Evolutionary conservation across 805 yeast species (phyloP).

Genomic region (Debaryomyces maramus): DNA sequence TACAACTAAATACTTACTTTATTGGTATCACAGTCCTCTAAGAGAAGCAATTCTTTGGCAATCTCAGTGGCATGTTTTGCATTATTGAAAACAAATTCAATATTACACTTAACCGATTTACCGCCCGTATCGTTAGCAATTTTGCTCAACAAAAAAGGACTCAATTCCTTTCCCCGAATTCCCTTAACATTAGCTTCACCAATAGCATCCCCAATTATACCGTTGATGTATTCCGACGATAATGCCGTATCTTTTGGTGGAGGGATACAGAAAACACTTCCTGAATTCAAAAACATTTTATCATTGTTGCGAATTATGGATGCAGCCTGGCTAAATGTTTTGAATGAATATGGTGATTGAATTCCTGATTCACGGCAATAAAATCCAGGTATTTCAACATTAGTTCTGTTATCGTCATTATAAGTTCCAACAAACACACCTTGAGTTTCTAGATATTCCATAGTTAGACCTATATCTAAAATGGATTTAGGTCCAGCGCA

Average conservation of each 20-base stretch:
- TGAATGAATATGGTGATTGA: slow-evolving; percentile 64
- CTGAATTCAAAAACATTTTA: slow-evolving; percentile 56
- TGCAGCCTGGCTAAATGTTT: slow-evolving; percentile 61
- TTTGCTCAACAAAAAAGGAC: slow-evolving; percentile 71
- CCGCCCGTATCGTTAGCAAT: slow-evolving; percentile 73
- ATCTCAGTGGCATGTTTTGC: slow-evolving; percentile 68
- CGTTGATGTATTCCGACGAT: slow-evolving; percentile 49
- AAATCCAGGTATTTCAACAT: slow-evolving; percentile 69
- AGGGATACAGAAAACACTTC: slow-evolving; percentile 78
- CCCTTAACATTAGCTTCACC: slow-evolving; percentile 52
- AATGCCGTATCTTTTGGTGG: slow-evolving; percentile 69
- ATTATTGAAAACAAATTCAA: slow-evolving; percentile 75
- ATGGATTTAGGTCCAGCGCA: slow-evolving; percentile 92
- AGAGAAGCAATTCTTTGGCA: slow-evolving; percentile 50
- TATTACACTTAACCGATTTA: slow-evolving; percentile 64
- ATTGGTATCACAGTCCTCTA: slow-evolving; percentile 24
- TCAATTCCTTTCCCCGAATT: slow-evolving; percentile 68
- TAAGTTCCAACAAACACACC: slow-evolving; percentile 82
- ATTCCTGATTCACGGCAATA: slow-evolving; percentile 77
- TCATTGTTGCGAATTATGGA: slow-evolving; percentile 47
- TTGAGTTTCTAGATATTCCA: slow-evolving; percentile 87
- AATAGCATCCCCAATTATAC: slow-evolving; percentile 59
- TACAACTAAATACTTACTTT: slow-evolving; percentile 6
- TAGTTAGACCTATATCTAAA: slow-evolving; percentile 73
- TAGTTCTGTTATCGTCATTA: slow-evolving; percentile 36